Evolutionary conservation across 345 rosid species (phyloP), one percentile per base, ranked within the genome.

Genomic region (Gossypium rotundifolium): DNA sequence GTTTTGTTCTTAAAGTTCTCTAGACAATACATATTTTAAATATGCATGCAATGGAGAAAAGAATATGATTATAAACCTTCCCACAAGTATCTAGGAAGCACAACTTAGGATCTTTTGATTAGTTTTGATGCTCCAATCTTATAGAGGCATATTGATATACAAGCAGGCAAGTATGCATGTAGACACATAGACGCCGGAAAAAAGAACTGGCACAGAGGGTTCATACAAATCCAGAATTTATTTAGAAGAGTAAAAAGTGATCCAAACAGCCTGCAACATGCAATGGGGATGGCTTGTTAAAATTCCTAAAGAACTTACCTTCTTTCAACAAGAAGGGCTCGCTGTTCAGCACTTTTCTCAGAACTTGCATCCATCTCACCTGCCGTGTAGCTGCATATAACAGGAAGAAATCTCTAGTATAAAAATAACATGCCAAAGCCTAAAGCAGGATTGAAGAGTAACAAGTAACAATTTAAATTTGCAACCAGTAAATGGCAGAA

Each of bases 261-360:
- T 23, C 12, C 55, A 66, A 66, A 46, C 38, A 20, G 54, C 55
- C 52, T 18, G 16, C 49, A 77, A 17, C 66, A 52, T 18, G 20
- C 46, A 38, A 14, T 20, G 17, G 7, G 58, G 12, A 20, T 16
- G 72, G 40, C 17, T 59, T 59, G 64, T 40, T 4, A 33, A 45
- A 69, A 57, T 10, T 45, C 66, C 54, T 54, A 45, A 65, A 82
- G 67, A 77, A 70, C 80, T 72, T 46, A 87, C 99, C 96, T 91
- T 86, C 86, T 89, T 83, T 93, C 92, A 67, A 93, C 88, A 76
- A 88, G 94, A 84, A 91, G 85, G 46, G 94, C 79, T n/a, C 79
- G 93, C 75, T 96, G 93, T 79, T 91, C 93, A 16, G 70, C 76
- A 75, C 46, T 84, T 77, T 76, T 86, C 63, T 88, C 90, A 20